Percentiles rank a stretch among this genome's conserved stretches.
Conservation (phyloP, 768 basidiomycete genomes). For the Boletus patriciae region DNA sequence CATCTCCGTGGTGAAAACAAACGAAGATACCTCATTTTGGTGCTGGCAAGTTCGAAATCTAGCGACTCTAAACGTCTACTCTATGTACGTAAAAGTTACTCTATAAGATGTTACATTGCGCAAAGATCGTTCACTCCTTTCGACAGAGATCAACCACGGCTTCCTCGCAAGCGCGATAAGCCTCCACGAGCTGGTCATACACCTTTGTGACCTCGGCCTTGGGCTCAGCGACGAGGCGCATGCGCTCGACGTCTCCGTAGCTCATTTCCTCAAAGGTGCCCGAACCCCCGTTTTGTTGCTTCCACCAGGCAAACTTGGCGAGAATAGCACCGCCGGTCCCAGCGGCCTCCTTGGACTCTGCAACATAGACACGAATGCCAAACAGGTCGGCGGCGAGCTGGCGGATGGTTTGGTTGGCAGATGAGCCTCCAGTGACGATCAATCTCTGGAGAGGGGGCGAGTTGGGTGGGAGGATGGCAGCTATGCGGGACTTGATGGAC, state of each 20-base stretch:
- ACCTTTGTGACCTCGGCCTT: background rate
- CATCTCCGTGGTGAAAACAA: conserved; percentile 11
- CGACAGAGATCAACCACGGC: background rate
- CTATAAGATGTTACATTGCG: background rate
- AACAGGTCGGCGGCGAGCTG: conserved; percentile 8
- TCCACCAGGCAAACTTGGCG: conserved; percentile 13
- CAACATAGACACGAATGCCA: conserved; percentile 5
- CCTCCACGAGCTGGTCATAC: conserved; percentile 6
- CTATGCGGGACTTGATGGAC: conserved; percentile 14
- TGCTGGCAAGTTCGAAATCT: no score
- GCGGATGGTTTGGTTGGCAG: conserved; percentile 8
- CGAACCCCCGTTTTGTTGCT: background rate
- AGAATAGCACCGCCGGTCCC: conserved; percentile 6
- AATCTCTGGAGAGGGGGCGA: conserved; percentile 4
- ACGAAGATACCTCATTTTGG: conserved; percentile 16
- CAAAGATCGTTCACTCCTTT: background rate
- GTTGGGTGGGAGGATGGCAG: conserved; percentile 5
- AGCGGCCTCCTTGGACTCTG: conserved; percentile 9
- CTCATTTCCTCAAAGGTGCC: conserved; percentile 8
- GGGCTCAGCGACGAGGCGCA: conserved; percentile 8
- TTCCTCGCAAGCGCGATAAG: conserved; percentile 4
- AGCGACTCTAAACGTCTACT: no score
- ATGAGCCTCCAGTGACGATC: conserved; percentile 9
- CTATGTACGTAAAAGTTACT: background rate
- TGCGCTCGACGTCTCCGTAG: background rate